Evolutionary conservation across 2,329 filamentous ascomycete species (phyloP), one percentile per base, ranked within the genome.

Genomic region (Ascochyta rabiei): DNA sequence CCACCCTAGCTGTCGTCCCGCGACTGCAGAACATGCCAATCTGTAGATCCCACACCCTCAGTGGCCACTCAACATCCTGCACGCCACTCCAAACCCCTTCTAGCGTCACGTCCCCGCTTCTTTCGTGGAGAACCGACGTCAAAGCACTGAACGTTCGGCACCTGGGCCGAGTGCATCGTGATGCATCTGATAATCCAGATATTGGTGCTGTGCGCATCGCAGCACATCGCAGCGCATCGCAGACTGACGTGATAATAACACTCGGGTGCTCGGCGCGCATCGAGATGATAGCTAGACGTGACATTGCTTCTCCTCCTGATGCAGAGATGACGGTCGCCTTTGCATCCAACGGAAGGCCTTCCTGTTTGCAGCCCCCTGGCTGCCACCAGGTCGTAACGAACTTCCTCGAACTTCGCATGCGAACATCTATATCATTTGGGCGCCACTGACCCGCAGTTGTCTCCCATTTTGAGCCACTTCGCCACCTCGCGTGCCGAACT

Each of bases 11-110:
- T 21, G 42, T 39, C 33, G 42, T 57, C 53, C 52, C 51, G 48
- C 49, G 35, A 28, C 43, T 57, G 46, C 54, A 47, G 47, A 28
- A 39, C 53, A 51, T 62, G 56, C 33, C 50, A 62, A 57, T 50
- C 48, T 54, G 56, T 47, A 57, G 59, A 64, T 62, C 61, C 23
- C 51, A 53, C 40, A 30, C 46, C 40, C 6, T 16, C 19, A 42
- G 21, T 30, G 38, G 34, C 51, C 51, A 44, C 46, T 49, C 26
- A 38, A 42, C 28, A 24, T 41, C 28, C 13, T 21, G 13, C 37
- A 43, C 44, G 19, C 38, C 40, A 31, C 40, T 21, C 7, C 16
- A 18, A 43, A 31, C 26, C 24, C 37, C 52, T 46, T 33, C n/a
- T n/a, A 48, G 47, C 53, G 43, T 48, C 53, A 51, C 48, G n/a